Percentiles rank a stretch among this genome's conserved stretches.
Conservation (phyloP, 2,329 filamentous ascomycete species). For the Herpotrichia juniperi region DNA sequence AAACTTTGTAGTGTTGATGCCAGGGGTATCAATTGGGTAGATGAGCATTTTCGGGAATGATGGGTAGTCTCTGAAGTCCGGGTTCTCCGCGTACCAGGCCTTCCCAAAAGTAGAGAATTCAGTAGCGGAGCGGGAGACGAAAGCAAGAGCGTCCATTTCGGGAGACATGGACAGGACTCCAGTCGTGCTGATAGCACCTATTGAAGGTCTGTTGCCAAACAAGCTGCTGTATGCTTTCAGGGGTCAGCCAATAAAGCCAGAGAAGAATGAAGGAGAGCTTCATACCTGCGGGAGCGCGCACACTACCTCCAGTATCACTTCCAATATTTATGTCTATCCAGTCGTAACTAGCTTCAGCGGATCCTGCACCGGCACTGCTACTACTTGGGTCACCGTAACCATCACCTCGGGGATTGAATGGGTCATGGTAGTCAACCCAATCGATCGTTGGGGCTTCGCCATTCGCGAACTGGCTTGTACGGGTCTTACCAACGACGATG, state of each 20-base stretch:
- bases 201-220: constrained; percentile 43
- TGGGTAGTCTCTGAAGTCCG: constrained; percentile 49
- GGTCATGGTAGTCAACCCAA: constrained; percentile 29
- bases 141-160: constrained; percentile 55
- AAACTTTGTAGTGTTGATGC: no score
- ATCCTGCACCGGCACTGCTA: constrained; percentile 12
- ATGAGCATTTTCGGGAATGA: constrained; percentile 50
- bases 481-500: constrained; percentile 59
- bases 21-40: no score
- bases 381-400: constrained; percentile 24
- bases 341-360: constrained; percentile 17
- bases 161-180: constrained; percentile 57
- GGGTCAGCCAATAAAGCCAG: neutral
- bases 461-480: constrained; percentile 53
- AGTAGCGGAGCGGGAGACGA: constrained; percentile 53
- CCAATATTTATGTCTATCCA: constrained; percentile 24
- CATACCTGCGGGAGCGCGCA: constrained; percentile 10
- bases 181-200: constrained; percentile 54
- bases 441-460: constrained; percentile 36
- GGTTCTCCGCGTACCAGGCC: constrained; percentile 54
- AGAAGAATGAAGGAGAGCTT: neutral
- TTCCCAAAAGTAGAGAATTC: constrained; percentile 52
- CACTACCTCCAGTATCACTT: constrained; percentile 17
- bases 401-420: constrained; percentile 40
- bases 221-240: constrained; percentile 6